phyloP scores from a whole-genome alignment of 2,329 filamentous ascomycete species.

The Beauveria bassiana region DNA sequence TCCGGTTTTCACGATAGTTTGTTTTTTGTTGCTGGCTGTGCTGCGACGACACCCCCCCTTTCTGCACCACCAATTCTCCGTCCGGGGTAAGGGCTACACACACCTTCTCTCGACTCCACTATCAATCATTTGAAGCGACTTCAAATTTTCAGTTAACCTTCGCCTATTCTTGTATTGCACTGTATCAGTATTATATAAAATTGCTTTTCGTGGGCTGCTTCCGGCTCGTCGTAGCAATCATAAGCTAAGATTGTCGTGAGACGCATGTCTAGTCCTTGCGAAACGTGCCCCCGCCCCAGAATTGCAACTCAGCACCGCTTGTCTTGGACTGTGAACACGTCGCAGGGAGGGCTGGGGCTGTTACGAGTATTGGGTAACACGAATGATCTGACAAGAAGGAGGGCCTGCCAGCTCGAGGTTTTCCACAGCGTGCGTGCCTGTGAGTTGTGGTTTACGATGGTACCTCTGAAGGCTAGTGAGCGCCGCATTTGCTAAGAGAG shows the following conservation, averaged over 20 bases:
- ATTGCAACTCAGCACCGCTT: background rate
- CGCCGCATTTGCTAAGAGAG: background rate
- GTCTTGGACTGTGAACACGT: background rate
- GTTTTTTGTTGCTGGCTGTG: background rate
- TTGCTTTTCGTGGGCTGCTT: background rate
- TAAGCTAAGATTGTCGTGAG: background rate
- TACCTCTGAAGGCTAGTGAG: background rate
- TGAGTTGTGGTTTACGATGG: background rate
- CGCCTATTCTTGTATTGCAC: background rate
- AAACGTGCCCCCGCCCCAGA: background rate
- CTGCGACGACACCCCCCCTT: background rate
- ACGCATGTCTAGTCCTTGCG: background rate
- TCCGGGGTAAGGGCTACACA: background rate
- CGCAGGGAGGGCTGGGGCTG: background rate
- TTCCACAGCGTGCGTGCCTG: background rate
- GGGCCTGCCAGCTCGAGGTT: background rate
- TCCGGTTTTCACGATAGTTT: conserved; percentile 9
- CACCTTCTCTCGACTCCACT: background rate
- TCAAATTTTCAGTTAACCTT: background rate
- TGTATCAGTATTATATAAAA: background rate
- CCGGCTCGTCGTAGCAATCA: background rate
- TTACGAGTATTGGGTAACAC: conserved; percentile 2
- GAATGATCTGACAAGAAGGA: background rate
- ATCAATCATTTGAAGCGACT: background rate
- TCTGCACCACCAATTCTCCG: background rate